Percentiles rank a stretch among this genome's conserved stretches.
phyloP scores from a whole-genome alignment of 805 yeast species.

The Maudiozyma bulderi region DNA sequence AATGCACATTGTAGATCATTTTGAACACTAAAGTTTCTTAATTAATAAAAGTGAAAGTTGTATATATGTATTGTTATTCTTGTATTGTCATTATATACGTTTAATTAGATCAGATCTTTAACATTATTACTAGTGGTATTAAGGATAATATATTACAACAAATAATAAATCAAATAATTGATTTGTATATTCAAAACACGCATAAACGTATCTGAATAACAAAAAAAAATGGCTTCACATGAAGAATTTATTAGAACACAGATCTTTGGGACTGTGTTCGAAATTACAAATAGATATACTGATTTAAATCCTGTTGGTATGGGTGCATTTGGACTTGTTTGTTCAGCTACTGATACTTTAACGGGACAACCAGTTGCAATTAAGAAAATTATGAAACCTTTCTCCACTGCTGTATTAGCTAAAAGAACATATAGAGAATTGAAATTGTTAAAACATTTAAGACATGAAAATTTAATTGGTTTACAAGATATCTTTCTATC shows the following conservation, averaged over 20 bases:
- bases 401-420: slow-evolving; percentile 87
- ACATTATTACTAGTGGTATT: no score
- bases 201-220: neutral
- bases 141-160: no score
- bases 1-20: no score
- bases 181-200: no score
- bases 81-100: no score
- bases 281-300: slow-evolving; percentile 79
- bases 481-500: slow-evolving; percentile 88
- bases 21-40: no score
- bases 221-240: slow-evolving; percentile 26
- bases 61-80: no score
- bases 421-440: slow-evolving; percentile 94
- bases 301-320: slow-evolving; percentile 96
- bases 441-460: slow-evolving; percentile 81
- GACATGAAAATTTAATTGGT: slow-evolving; percentile 90
- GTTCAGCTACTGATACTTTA: slow-evolving; percentile 88
- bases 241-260: slow-evolving; percentile 58
- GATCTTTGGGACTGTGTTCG: slow-evolving; percentile 91
- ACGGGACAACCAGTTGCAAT: slow-evolving; percentile 93
- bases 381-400: slow-evolving; percentile 96
- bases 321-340: slow-evolving; percentile 98
- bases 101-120: no score
- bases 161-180: no score
- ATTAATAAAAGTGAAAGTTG: no score